Evolutionary conservation across 179 eudicot genomes (phyloP).

Genomic region (Beta macrorhiza): DNA sequence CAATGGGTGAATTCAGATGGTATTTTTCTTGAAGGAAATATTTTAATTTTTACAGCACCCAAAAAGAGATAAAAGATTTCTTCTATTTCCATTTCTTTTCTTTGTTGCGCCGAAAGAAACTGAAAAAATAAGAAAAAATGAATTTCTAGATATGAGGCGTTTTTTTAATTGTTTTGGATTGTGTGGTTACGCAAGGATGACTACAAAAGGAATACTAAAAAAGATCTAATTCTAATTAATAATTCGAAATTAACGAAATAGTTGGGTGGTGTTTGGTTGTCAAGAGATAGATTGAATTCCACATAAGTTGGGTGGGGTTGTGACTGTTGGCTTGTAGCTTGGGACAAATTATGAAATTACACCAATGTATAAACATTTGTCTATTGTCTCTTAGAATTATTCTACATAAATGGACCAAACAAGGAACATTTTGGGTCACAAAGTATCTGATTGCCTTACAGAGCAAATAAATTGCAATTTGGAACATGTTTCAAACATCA

Average conservation of each 20-base stretch:
- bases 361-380: constrained; percentile 22
- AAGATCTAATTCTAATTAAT: not conserved
- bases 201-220: constrained; percentile 6
- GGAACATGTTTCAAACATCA: constrained; percentile 16
- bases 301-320: constrained; percentile 20
- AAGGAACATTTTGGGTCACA: constrained; percentile 23
- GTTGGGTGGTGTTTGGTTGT: constrained; percentile 29
- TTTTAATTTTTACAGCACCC: too few relatives aligned
- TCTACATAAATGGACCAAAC: constrained; percentile 16
- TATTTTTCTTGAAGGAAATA: too few relatives aligned
- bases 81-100: too few relatives aligned
- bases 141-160: too few relatives aligned
- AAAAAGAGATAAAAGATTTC: too few relatives aligned
- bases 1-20: too few relatives aligned
- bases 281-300: constrained; percentile 12
- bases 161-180: too few relatives aligned
- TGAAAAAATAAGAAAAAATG: too few relatives aligned
- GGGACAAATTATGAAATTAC: constrained; percentile 25
- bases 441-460: not conserved
- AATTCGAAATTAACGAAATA: not conserved
- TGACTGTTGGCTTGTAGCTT: constrained; percentile 24
- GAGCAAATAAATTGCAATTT: constrained; percentile 12
- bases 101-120: too few relatives aligned
- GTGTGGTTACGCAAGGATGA: constrained; percentile 6
- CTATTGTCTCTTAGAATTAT: constrained; percentile 11